Conservation (phyloP, 2,329 filamentous ascomycete genomes). For the Macroventuria anomochaeta region DNA sequence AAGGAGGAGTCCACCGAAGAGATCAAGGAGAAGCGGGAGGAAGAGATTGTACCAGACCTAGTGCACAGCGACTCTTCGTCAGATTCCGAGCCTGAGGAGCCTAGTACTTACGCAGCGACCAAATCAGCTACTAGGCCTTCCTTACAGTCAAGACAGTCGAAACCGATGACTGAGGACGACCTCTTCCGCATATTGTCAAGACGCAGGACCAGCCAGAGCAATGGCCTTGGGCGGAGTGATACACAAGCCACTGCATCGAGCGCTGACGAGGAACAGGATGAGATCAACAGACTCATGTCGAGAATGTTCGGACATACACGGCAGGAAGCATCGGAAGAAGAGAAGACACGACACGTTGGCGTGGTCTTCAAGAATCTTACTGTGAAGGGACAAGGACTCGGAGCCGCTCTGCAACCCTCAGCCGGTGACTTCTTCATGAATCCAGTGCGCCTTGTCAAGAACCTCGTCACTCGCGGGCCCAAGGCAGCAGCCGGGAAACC, state of each 20-base stretch:
- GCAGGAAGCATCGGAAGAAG: slow-evolving; percentile 70
- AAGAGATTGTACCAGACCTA: slow-evolving; percentile 22
- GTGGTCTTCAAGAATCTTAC: slow-evolving; percentile 70
- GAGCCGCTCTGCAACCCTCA: slow-evolving; percentile 67
- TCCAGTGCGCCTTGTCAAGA: slow-evolving; percentile 61
- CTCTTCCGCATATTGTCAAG: slow-evolving; percentile 59
- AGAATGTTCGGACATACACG: slow-evolving; percentile 72
- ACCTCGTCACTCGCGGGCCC: slow-evolving; percentile 55
- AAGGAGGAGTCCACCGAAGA: neutral
- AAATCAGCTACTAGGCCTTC: slow-evolving; percentile 32
- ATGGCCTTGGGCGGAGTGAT: slow-evolving; percentile 30
- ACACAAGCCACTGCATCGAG: slow-evolving; percentile 34
- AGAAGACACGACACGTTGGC: slow-evolving; percentile 72
- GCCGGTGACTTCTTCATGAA: slow-evolving; percentile 67
- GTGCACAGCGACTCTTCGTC: slow-evolving; percentile 19
- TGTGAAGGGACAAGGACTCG: slow-evolving; percentile 66
- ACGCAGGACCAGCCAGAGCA: slow-evolving; percentile 52
- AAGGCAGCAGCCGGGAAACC: slow-evolving; percentile 55
- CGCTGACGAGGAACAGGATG: slow-evolving; percentile 54
- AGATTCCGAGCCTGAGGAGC: slow-evolving; percentile 32
- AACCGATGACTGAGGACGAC: slow-evolving; percentile 58
- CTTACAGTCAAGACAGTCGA: slow-evolving; percentile 30
- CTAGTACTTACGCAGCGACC: slow-evolving; percentile 27
- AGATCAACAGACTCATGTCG: slow-evolving; percentile 69
- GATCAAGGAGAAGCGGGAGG: slow-evolving; percentile 13